These are phyloP conservation scores for Russula sp. DNA, from an alignment of 768 basidiomycete genomes.

Conservation along the genomic window DNA sequence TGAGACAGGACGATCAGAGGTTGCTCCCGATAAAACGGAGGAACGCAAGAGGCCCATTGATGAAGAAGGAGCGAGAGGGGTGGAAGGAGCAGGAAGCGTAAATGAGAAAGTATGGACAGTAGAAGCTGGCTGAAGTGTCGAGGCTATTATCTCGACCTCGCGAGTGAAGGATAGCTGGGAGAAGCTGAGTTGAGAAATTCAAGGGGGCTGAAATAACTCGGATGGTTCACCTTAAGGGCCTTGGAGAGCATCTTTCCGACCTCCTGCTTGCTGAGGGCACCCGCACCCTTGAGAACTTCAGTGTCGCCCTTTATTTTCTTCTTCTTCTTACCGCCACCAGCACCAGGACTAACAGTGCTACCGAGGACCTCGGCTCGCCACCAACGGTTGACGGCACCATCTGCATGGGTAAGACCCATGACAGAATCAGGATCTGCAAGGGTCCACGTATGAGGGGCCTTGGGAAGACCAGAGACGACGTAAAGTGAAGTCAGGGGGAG, in stretches of 20 bases:
- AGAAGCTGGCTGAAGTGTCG: constrained; percentile 88
- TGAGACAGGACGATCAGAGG: constrained; percentile 41
- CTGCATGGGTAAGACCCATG: constrained; percentile 71
- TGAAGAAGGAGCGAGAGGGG: constrained; percentile 67
- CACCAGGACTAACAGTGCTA: constrained; percentile 77
- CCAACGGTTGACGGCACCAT: constrained; percentile 82
- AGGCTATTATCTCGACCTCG: constrained; percentile 90
- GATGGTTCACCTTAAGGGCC: constrained; percentile 64
- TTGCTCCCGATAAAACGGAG: constrained; percentile 56
- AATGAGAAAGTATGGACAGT: constrained; percentile 93
- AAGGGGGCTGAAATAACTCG: neutral
- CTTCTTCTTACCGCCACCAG: constrained; percentile 65
- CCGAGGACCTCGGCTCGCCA: constrained; percentile 91
- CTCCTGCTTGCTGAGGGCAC: constrained; percentile 77
- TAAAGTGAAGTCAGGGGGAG: constrained; percentile 77
- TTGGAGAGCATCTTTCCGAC: constrained; percentile 88
- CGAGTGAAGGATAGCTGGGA: constrained; percentile 79
- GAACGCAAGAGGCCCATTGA: constrained; percentile 65
- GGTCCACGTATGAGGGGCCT: constrained; percentile 86
- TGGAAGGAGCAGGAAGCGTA: constrained; percentile 66
- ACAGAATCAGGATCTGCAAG: constrained; percentile 80
- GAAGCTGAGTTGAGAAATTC: neutral
- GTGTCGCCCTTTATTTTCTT: constrained; percentile 55
- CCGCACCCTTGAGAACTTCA: constrained; percentile 65
- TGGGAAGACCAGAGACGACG: constrained; percentile 83